A percentile compares a stretch with the other conserved stretches of the same genome.
phyloP scores from a whole-genome alignment of 1,284 basidiomycete species.

The Heliocybe sulcata region DNA sequence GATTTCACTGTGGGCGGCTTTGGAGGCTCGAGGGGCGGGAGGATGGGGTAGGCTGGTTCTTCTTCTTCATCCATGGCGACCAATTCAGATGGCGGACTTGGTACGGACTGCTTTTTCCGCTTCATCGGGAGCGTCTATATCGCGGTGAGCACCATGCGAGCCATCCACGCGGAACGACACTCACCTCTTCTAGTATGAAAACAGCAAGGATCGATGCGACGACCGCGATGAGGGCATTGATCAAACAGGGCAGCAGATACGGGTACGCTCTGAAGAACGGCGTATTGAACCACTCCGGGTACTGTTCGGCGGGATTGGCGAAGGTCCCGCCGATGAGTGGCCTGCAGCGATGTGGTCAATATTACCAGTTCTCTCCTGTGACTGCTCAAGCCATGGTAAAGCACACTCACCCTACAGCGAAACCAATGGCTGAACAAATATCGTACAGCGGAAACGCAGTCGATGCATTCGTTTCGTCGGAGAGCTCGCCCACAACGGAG shows the following conservation, averaged over 20 bases:
- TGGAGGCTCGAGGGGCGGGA: conserved; percentile 5
- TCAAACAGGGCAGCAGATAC: conserved; percentile 9
- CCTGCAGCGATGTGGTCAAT: background rate
- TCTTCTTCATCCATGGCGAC: conserved; percentile 1
- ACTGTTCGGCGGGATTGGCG: conserved; percentile 7
- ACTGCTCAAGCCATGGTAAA: too few relatives aligned
- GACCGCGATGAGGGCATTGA: conserved; percentile 11
- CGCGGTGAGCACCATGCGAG: background rate
- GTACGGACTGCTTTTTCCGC: too few relatives aligned
- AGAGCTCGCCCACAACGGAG: conserved; percentile 9
- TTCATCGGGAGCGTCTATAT: conserved; percentile 11
- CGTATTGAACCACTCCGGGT: conserved; percentile 2
- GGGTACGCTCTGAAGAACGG: conserved; percentile 7
- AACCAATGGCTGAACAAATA: conserved; percentile 9
- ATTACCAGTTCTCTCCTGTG: too few relatives aligned
- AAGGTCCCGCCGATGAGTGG: conserved; percentile 8
- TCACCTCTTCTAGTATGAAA: conserved; percentile 8
- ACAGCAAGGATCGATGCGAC: conserved; percentile 6
- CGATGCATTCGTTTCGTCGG: conserved; percentile 7
- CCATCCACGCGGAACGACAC: background rate
- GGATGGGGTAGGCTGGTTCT: conserved; percentile 9
- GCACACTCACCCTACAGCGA: conserved; percentile 9
- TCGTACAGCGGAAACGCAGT: conserved; percentile 9
- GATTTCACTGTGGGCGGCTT: conserved; percentile 14
- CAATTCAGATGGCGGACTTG: background rate